Percentiles rank a stretch among this genome's conserved stretches.
phyloP scores from a whole-genome alignment of 148 eudicot genomes.

The Silene uniflora region DNA sequence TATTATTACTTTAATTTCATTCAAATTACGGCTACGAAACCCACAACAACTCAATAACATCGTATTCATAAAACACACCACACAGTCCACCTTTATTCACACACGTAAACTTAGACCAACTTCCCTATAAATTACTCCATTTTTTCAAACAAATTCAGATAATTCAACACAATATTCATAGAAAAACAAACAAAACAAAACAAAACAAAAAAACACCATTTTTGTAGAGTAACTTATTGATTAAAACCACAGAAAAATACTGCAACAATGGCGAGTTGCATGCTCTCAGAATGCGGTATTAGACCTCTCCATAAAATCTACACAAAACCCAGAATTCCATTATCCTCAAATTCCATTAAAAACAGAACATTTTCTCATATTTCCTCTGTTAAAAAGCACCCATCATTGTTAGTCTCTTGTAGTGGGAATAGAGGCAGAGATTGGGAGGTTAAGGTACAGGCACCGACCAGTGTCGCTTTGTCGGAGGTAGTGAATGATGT shows the following conservation, averaged over 20 bases:
- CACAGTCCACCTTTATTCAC: neutral
- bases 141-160: neutral
- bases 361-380: slow-evolving; percentile 16
- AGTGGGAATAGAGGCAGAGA: slow-evolving; percentile 31
- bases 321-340: slow-evolving; percentile 44
- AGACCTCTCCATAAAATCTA: slow-evolving; percentile 53
- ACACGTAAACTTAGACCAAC: neutral
- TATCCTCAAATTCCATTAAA: slow-evolving; percentile 24
- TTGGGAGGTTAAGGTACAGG: slow-evolving; percentile 54
- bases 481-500: neutral
- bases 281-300: slow-evolving; percentile 69
- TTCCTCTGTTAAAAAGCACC: slow-evolving; percentile 21
- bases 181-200: no score
- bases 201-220: neutral
- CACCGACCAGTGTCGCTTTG: slow-evolving; percentile 22
- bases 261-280: slow-evolving; percentile 62
- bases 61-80: neutral
- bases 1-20: neutral
- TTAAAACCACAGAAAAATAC: no score
- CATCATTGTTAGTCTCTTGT: slow-evolving; percentile 12
- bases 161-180: no score
- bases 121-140: neutral
- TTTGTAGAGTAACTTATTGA: neutral
- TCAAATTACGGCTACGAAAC: neutral
- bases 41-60: neutral